Evolutionary conservation across 2,329 filamentous ascomycete species (phyloP), one percentile per base, ranked within the genome.

Genomic region (Ophiocordyceps robertsii): DNA sequence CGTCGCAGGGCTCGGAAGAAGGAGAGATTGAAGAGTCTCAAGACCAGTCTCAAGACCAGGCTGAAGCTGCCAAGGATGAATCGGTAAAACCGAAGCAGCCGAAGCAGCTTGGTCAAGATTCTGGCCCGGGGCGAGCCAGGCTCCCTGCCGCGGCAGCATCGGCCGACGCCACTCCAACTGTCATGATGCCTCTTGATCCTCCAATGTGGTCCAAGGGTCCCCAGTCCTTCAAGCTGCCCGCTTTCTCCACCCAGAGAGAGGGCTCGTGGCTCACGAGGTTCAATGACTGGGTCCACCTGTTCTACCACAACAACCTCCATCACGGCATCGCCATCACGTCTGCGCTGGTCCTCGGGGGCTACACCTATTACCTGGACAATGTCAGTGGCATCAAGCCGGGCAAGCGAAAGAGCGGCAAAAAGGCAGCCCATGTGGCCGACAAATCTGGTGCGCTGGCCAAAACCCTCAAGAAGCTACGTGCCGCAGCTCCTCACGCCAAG

Each of bases 221-320:
- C 11, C 16, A 46, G 29, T 45, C 44, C 27, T 54, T 60, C 38
- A 50, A 49, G 32, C 46, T 63, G 9, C 60, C 60, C 6, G 47
- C 44, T 8, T 49, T 60, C 32, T 32, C 53, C 5, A 41, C 51
- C 9, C 54, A 51, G 37, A 51, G 51, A 21, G 49, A 55, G 13
- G 57, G 57, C 10, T 56, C 58, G 4, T 65, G 61, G 62, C 45
- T 48, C n/a, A 47, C 48, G n/a, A 50, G 60, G 39, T 57, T 64
- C 43, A 53, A 56, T 39, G 56, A 58, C 40, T 65, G 62, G 62
- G 48, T 53, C 27, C 51, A 52, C 13, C 50, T 53, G 6, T 60
- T 65, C 32, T 53, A 48, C 40, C 38, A 44, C 3, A 44, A 46
- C 42, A 64, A 64, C 41, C 33, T 40, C 12, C 44, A 50, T 6